Conservation (phyloP, 1,284 basidiomycete genomes). For the Ceratobasidium sp. region DNA sequence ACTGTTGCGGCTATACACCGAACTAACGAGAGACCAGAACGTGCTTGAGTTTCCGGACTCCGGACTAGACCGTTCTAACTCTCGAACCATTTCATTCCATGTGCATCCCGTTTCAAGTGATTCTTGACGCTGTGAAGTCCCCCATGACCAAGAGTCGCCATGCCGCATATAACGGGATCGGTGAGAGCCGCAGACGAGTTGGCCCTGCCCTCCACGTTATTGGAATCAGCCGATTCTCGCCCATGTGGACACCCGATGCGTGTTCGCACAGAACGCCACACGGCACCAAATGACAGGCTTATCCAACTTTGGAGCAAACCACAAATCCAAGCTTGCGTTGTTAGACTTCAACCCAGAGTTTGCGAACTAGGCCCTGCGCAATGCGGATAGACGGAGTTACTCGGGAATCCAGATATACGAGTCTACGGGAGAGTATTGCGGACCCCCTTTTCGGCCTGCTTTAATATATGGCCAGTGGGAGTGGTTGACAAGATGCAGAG, state of each 20-base stretch:
- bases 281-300: neutral
- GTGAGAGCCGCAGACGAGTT: neutral
- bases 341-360: slow-evolving; percentile 3
- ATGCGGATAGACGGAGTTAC: neutral
- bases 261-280: neutral
- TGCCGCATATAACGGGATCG: neutral
- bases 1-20: neutral
- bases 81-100: neutral
- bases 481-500: neutral
- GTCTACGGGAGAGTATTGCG: neutral
- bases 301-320: neutral
- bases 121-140: neutral
- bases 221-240: too few relatives aligned
- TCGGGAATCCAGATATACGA: neutral
- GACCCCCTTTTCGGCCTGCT: neutral
- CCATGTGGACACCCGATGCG: neutral
- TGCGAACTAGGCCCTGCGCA: neutral
- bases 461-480: too few relatives aligned
- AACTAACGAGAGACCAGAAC: neutral
- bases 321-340: neutral
- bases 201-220: neutral
- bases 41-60: neutral
- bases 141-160: too few relatives aligned
- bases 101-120: neutral
- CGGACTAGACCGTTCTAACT: neutral